Conservation (phyloP, 306 rosid genomes). For the Betula pendula region DNA sequence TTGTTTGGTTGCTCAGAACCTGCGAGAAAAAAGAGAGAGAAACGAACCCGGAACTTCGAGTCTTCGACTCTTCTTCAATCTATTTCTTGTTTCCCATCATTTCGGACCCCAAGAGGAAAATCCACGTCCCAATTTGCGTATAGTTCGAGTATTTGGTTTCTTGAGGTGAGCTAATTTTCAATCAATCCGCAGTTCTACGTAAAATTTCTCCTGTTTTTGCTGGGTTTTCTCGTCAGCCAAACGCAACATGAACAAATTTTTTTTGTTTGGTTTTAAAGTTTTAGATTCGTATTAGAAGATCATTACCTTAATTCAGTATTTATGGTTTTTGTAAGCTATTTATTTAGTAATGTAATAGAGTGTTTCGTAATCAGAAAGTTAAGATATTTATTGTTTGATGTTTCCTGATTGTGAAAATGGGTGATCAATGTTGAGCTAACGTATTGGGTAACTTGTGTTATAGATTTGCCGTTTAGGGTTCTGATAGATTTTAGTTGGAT, state of each 20-base stretch:
- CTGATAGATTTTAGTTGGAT: neutral
- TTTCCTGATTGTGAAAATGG: neutral
- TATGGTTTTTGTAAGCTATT: neutral
- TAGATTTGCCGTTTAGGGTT: neutral
- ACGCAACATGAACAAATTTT: neutral
- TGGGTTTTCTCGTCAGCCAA: neutral
- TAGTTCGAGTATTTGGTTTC: neutral
- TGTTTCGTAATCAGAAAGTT: neutral
- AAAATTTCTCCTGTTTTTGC: neutral
- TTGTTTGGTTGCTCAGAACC: neutral
- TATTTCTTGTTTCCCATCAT: neutral
- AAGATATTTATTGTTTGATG: neutral
- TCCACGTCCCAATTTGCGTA: neutral
- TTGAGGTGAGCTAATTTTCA: neutral
- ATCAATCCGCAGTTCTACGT: neutral
- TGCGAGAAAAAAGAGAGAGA: neutral
- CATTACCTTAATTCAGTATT: neutral
- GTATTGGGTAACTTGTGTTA: neutral
- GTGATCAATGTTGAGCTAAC: neutral
- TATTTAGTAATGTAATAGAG: neutral
- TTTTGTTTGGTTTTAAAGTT: neutral
- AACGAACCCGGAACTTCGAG: neutral
- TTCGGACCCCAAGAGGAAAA: neutral
- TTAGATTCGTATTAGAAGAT: neutral
- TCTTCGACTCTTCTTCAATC: neutral